phyloP scores from a whole-genome alignment of 1,139 yeast species.

The Hemisphaericaspora lyxosophila region DNA sequence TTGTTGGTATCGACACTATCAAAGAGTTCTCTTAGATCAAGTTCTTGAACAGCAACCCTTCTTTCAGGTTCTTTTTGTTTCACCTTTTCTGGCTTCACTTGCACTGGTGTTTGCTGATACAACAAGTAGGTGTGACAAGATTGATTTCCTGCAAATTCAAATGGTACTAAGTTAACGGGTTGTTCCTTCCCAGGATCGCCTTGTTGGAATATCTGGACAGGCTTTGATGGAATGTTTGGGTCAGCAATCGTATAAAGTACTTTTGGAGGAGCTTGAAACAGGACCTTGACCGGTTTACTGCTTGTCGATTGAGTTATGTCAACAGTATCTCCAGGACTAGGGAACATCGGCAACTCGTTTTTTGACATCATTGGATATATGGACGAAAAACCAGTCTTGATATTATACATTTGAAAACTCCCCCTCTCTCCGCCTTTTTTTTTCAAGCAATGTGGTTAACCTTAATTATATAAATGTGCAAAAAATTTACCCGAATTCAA shows the following conservation, averaged over 20 bases:
- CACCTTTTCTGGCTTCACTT: not conserved
- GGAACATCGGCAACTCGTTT: slow-evolving; percentile 48
- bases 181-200: slow-evolving; percentile 5
- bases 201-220: slow-evolving; percentile 15
- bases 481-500: too few relatives aligned
- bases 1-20: slow-evolving; percentile 54
- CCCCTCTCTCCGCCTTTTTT: too few relatives aligned
- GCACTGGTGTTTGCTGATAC: slow-evolving; percentile 12
- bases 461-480: too few relatives aligned
- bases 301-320: slow-evolving; percentile 19
- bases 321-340: slow-evolving; percentile 49
- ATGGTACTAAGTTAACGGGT: slow-evolving; percentile 15
- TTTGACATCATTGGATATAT: slow-evolving; percentile 10
- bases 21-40: slow-evolving; percentile 53
- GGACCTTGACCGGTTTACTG: slow-evolving; percentile 8
- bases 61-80: slow-evolving; percentile 18
- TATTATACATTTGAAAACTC: too few relatives aligned
- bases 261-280: slow-evolving; percentile 17
- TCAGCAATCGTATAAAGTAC: slow-evolving; percentile 3
- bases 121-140: slow-evolving; percentile 17
- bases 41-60: slow-evolving; percentile 23
- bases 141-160: slow-evolving; percentile 21
- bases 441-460: too few relatives aligned
- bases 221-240: not conserved
- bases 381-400: not conserved